Evolutionary conservation across 2,329 filamentous ascomycete species (phyloP), one percentile per base, ranked within the genome.

Genomic region (Triangularia verruculosa): DNA sequence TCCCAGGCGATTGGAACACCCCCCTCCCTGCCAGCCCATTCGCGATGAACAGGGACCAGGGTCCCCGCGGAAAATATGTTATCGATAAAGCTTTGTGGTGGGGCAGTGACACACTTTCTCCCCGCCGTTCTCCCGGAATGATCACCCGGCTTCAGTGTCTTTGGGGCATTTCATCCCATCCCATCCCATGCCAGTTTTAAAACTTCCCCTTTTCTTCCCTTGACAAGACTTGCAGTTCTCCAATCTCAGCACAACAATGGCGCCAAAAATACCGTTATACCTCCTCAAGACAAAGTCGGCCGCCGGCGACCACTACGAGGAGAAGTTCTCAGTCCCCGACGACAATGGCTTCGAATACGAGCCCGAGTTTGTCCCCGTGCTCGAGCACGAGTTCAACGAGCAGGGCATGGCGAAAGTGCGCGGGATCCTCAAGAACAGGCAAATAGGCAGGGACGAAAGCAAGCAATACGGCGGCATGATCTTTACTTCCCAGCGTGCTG

Each of bases 401-500:
- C 78, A 82, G 24, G 86, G 88, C 1, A 76, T 92, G 69, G 73
- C 76, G 27, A 76, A 77, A 52, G 76, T 93, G 22, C 78, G 79
- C 28, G 71, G 75, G 2, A 72, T 87, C 15, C 80, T 93, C 9
- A 72, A 70, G 9, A 68, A 72, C 1, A 76, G 73, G 24, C 67
- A 71, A 15, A 81, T 88, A 64, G 77, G 78, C 54, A 70, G 59
- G 1, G 65, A 64, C n/a, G 47, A 71, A 0, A 76, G 73, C 2
- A 74, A 75, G 47, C 70, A 77, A 13, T 94, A 91, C 71, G 90
- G 90, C 4, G 91, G 90, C n/a, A 78, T 94, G 63, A 88, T 95
- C 57, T 94, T 95, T 72, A 95, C 91, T 1, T 93, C 90, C 7
- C 92, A 95, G 74, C 84, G 91, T 57, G 90, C 92, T 0, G 91